These are phyloP conservation scores for Scheffersomyces titani DNA, from an alignment of 1,139 yeast species.

Conservation along the genomic window DNA sequence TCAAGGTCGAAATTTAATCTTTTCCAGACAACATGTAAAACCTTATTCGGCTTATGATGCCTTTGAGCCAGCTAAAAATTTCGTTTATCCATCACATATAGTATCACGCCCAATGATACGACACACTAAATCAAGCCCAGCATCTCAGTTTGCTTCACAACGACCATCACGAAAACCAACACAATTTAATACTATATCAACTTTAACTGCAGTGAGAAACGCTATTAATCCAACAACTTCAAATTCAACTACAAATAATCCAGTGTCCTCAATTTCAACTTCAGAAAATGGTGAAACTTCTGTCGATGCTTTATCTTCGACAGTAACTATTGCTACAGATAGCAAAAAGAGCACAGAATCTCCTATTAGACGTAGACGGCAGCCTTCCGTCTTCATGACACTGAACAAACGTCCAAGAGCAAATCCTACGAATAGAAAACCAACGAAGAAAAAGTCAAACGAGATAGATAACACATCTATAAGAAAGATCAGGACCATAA, in stretches of 20 bases:
- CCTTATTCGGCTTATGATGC: constrained; percentile 28
- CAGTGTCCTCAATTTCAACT: too few relatives aligned
- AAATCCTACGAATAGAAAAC: constrained; percentile 7
- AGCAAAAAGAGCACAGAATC: constrained; percentile 5
- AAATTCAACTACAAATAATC: background rate
- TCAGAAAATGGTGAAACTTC: background rate
- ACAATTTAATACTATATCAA: background rate
- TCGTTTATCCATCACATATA: background rate
- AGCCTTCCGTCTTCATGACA: constrained; percentile 25
- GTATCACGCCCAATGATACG: background rate
- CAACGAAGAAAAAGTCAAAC: constrained; percentile 6
- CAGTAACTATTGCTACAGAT: constrained; percentile 2
- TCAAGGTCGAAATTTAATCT: constrained; percentile 35
- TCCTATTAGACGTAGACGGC: constrained; percentile 16
- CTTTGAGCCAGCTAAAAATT: constrained; percentile 11
- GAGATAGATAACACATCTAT: constrained; percentile 4
- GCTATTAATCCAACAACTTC: background rate
- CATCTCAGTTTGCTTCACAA: background rate
- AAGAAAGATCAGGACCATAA: constrained; percentile 21
- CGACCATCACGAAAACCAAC: background rate
- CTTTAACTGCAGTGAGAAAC: background rate
- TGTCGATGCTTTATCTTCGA: background rate
- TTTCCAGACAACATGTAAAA: constrained; percentile 17
- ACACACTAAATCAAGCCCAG: background rate
- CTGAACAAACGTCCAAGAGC: constrained; percentile 14